Conservation (phyloP, 495 filamentous ascomycete genomes). For the Penicillium mononematosum region DNA sequence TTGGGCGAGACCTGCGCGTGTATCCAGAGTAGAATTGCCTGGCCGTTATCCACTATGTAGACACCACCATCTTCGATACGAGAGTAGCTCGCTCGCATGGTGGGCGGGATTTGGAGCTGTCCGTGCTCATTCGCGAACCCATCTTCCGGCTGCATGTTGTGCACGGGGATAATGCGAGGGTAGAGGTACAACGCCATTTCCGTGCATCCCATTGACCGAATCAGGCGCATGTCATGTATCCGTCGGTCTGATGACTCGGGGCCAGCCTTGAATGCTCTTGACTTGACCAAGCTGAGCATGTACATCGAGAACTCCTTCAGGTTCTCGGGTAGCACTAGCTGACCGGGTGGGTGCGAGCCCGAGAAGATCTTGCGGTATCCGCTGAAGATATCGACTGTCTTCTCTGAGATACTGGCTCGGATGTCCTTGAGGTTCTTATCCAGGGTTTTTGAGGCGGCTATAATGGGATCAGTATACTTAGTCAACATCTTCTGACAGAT, state of each 20-base stretch:
- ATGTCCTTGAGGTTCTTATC: conserved; percentile 85
- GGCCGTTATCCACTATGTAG: conserved; percentile 98
- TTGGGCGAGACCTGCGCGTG: conserved; percentile 75
- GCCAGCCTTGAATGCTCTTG: conserved; percentile 90
- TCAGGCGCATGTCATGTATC: conserved; percentile 85
- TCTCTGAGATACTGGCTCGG: conserved; percentile 79
- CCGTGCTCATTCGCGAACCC: conserved; percentile 89
- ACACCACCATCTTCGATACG: conserved; percentile 91
- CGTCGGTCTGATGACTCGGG: conserved; percentile 88
- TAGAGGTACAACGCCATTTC: conserved; percentile 94
- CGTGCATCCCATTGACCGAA: conserved; percentile 78
- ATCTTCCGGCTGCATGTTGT: conserved; percentile 73
- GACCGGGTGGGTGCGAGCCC: conserved; percentile 81
- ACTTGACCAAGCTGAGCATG: conserved; percentile 89
- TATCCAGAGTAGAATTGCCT: conserved; percentile 86
- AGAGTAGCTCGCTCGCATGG: conserved; percentile 79
- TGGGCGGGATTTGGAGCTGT: conserved; percentile 70
- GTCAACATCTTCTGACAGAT: not conserved
- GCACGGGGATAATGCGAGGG: conserved; percentile 86
- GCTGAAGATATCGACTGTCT: conserved; percentile 91
- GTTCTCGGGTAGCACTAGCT: conserved; percentile 92
- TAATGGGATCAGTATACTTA: conserved; percentile 11
- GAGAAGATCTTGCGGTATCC: conserved; percentile 90
- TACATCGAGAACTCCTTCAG: conserved; percentile 98
- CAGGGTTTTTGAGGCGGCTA: conserved; percentile 74